A percentile compares a stretch with the other conserved stretches of the same genome.
These are phyloP conservation scores for Boletales sp. DNA, from an alignment of 768 basidiomycete species.

Conservation along the genomic window DNA sequence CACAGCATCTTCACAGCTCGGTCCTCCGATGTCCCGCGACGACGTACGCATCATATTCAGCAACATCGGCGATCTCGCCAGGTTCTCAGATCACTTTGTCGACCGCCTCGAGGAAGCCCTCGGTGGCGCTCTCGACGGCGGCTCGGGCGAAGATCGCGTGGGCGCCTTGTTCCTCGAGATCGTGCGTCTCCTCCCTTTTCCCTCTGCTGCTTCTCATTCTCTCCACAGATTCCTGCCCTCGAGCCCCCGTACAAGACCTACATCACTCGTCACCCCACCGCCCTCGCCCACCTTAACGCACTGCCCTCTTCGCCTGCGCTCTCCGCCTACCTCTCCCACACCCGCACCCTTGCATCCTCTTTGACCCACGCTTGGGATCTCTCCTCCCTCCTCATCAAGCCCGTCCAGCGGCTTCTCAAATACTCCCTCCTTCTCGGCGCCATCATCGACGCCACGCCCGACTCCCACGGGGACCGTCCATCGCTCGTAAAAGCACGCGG, in stretches of 20 bases:
- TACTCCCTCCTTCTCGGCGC: conserved; percentile 83
- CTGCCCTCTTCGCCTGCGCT: conserved; percentile 47
- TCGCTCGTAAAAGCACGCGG: conserved; percentile 26
- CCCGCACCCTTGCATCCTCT: conserved; percentile 60
- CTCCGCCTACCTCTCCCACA: conserved; percentile 59
- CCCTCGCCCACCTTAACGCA: conserved; percentile 61
- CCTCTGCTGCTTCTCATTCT: background rate
- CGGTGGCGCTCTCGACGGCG: conserved; percentile 57
- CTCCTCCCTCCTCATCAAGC: conserved; percentile 91
- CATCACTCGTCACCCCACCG: conserved; percentile 75
- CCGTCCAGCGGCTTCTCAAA: conserved; percentile 93
- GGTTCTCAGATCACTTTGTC: conserved; percentile 64
- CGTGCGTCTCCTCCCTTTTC: conserved; percentile 41
- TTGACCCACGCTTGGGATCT: conserved; percentile 92
- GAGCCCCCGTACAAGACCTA: conserved; percentile 75
- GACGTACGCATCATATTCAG: conserved; percentile 72
- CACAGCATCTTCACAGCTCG: conserved; percentile 45
- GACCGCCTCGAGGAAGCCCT: conserved; percentile 64
- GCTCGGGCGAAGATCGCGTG: conserved; percentile 65
- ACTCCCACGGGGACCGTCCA: conserved; percentile 59
- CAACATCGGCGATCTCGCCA: conserved; percentile 72
- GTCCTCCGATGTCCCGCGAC: conserved; percentile 64
- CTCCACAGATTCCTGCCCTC: conserved; percentile 57
- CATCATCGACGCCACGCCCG: conserved; percentile 72
- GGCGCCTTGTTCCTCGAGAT: conserved; percentile 67